phyloP scores from a whole-genome alignment of 768 basidiomycete genomes.

The Boletus rubescentipes region DNA sequence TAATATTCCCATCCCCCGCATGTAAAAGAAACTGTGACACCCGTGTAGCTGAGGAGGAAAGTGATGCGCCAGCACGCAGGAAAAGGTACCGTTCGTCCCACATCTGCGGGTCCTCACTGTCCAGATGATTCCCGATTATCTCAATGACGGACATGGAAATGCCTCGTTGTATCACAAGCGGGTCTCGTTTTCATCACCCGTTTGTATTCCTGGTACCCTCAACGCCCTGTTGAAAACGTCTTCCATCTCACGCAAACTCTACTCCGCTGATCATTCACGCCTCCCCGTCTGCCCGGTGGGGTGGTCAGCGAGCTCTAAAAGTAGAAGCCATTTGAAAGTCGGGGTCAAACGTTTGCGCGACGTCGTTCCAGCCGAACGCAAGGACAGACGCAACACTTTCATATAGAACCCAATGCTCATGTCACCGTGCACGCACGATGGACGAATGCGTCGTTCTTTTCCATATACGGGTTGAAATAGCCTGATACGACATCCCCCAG shows the following conservation, averaged over 20 bases:
- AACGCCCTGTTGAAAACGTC: background rate
- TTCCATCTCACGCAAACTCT: background rate
- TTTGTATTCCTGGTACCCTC: background rate
- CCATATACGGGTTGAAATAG: background rate
- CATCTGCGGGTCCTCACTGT: background rate
- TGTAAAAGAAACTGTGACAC: background rate
- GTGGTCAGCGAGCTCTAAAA: slow-evolving; percentile 8
- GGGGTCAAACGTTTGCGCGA: background rate
- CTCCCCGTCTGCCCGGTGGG: background rate
- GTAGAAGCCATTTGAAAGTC: slow-evolving; percentile 11
- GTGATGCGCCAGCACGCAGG: background rate
- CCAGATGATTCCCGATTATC: background rate
- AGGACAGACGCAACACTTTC: background rate
- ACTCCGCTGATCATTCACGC: slow-evolving; percentile 14
- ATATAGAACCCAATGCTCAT: background rate
- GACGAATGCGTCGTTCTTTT: background rate
- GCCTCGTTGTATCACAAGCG: slow-evolving; percentile 19
- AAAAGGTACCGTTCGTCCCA: slow-evolving; percentile 10
- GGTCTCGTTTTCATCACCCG: background rate
- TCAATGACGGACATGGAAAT: background rate
- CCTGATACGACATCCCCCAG: background rate
- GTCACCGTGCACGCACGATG: background rate
- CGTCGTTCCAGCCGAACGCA: slow-evolving; percentile 1
- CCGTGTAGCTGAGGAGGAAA: background rate
- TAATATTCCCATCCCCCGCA: background rate